Conservation (phyloP, 257 asterid species). For the Ehretia macrophylla region DNA sequence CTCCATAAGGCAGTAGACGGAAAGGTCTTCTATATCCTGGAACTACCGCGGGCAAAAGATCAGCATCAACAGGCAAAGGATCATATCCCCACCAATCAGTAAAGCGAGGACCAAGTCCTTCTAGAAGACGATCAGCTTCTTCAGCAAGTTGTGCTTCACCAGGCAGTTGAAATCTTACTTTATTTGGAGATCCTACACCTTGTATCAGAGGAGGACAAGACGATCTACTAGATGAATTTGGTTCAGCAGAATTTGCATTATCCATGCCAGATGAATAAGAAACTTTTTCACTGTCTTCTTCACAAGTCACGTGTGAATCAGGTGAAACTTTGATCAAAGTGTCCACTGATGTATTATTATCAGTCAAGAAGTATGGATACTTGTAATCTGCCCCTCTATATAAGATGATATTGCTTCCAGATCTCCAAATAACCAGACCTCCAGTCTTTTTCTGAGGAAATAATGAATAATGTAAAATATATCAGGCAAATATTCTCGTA, state of each 20-base stretch:
- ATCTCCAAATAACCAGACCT: slow-evolving; percentile 96
- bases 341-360: slow-evolving; percentile 18
- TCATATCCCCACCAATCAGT: slow-evolving; percentile 96
- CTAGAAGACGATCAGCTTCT: slow-evolving; percentile 68
- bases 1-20: slow-evolving; percentile 92
- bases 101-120: slow-evolving; percentile 95
- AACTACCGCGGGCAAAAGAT: slow-evolving; percentile 85
- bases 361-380: slow-evolving; percentile 76
- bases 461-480: slow-evolving; percentile 5
- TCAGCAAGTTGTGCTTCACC: slow-evolving; percentile 84
- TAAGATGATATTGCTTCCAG: slow-evolving; percentile 80
- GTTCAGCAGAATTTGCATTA: slow-evolving; percentile 23
- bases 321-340: slow-evolving; percentile 36
- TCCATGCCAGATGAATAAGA: slow-evolving; percentile 24
- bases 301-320: slow-evolving; percentile 27
- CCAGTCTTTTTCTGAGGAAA: slow-evolving; percentile 84
- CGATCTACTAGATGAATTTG: slow-evolving; percentile 18
- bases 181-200: slow-evolving; percentile 85
- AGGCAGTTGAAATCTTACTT: slow-evolving; percentile 87
- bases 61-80: slow-evolving; percentile 95
- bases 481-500: background rate
- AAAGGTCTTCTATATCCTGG: slow-evolving; percentile 83
- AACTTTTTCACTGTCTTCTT: slow-evolving; percentile 21
- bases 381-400: slow-evolving; percentile 86
- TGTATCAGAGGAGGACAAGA: slow-evolving; percentile 48